Evolutionary conservation across 1,284 basidiomycete species (phyloP), one percentile per base, ranked within the genome.

Genomic region (Pascua sp.): DNA sequence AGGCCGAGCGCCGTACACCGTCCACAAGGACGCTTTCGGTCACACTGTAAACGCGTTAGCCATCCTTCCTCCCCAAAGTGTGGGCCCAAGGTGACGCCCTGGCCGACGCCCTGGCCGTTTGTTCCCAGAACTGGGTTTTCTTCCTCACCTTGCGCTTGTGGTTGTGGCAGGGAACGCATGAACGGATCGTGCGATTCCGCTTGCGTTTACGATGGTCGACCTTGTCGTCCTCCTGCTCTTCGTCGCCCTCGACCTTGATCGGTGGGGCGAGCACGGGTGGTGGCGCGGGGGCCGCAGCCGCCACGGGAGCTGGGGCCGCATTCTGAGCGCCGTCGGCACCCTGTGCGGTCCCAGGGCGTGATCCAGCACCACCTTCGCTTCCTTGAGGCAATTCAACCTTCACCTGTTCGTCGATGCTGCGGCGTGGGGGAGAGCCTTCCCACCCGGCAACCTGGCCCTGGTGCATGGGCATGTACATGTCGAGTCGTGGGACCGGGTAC

Each of bases 81-180:
- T 40, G 12, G 16, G 13, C 49, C 11, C 18, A 13, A 32, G 24
- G 24, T 32, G 24, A 32, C 13, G 16, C 3, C 13, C 54, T 12
- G n/a, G n/a, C n/a, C n/a, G n/a, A n/a, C n/a, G 24, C 24, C 24
- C 24, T 32, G 24, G 24, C 24, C 24, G 24, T 32, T 7, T 32
- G 24, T 32, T 7, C 24, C 24, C 24, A 32, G 24, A 32, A 32
- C 7, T 7, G 7, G 24, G 3, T 32, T 32, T 18, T 8, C 24
- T 7, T 40, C 73, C 81, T 60, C 61, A 90, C 90, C 82, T 91
- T 93, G 69, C 90, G 81, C 79, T 93, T 93, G 55, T 91, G 91
- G 49, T 90, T 91, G 76, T 93, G 91, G 77, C 90, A 94, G 68
- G 92, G 91, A 56, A 94, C 81, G 73, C 90, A 94, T 18, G 84